Evolutionary conservation across 2,329 filamentous ascomycete genomes (phyloP).

Genomic region (Sporothrix brunneoviolacea): DNA sequence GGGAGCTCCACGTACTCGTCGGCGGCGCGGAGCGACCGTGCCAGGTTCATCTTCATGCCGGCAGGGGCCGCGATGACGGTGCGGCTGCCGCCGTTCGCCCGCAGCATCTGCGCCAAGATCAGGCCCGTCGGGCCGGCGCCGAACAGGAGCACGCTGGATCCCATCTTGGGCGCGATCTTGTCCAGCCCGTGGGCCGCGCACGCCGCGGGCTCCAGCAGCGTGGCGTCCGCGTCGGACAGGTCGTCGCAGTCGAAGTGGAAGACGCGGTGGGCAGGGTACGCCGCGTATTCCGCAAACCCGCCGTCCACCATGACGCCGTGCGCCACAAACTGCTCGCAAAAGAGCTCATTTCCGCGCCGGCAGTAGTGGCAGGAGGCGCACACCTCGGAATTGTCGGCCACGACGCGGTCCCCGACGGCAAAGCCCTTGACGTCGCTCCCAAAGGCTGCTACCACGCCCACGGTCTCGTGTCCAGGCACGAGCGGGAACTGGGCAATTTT

Average conservation of each 20-base stretch:
- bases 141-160: too few relatives aligned
- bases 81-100: too few relatives aligned
- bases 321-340: constrained; percentile 53
- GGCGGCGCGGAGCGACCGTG: constrained; percentile 48
- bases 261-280: constrained; percentile 47
- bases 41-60: constrained; percentile 65
- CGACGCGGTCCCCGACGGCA: constrained; percentile 56
- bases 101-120: too few relatives aligned
- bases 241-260: constrained; percentile 54
- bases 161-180: too few relatives aligned
- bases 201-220: constrained; percentile 62
- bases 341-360: constrained; percentile 57
- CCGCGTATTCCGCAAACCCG: constrained; percentile 65
- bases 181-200: constrained; percentile 66
- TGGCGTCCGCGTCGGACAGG: constrained; percentile 60
- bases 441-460: constrained; percentile 55
- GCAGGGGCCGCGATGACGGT: constrained; percentile 63
- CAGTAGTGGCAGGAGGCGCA: constrained; percentile 71
- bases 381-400: constrained; percentile 58
- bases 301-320: constrained; percentile 63
- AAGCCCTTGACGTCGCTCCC: constrained; percentile 54
- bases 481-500: constrained; percentile 56
- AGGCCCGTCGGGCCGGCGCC: too few relatives aligned
- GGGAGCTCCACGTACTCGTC: constrained; percentile 50
- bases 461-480: constrained; percentile 62